phyloP scores from a whole-genome alignment of 2,329 filamentous ascomycete genomes.

The Fusarium neocosmosporiellum region DNA sequence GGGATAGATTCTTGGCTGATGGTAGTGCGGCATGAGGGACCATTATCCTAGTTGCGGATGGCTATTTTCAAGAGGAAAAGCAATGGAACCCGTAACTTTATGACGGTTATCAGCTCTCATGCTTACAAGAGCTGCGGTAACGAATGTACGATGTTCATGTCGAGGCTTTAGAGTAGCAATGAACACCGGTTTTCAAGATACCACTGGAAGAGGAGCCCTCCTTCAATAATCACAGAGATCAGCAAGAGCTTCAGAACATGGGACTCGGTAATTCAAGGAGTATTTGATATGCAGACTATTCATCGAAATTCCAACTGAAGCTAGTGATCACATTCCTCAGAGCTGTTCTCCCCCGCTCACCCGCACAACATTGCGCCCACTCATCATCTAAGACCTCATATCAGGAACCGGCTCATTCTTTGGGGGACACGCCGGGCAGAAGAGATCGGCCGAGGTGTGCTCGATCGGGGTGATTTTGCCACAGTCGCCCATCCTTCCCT shows the following conservation, averaged over 20 bases:
- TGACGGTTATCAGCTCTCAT: too few species aligned
- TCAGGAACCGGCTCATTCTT: not conserved
- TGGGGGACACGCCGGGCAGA: not conserved
- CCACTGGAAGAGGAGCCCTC: not conserved
- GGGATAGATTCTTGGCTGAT: not conserved
- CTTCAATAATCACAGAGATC: not conserved
- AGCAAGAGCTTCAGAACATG: not conserved
- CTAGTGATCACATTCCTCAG: not conserved
- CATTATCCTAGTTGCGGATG: not conserved
- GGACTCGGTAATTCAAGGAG: not conserved
- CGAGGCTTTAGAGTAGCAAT: not conserved
- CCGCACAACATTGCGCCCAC: not conserved
- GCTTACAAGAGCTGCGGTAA: not conserved
- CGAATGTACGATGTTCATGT: not conserved
- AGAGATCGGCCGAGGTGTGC: not conserved
- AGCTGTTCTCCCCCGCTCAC: not conserved
- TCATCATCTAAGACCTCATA: too few species aligned
- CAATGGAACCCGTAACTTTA: not conserved
- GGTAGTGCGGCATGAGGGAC: not conserved
- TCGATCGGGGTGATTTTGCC: not conserved
- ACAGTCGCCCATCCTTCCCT: not conserved
- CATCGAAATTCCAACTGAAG: not conserved
- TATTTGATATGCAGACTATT: not conserved
- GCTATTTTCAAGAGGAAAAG: not conserved
- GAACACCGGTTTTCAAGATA: not conserved